Conservation (phyloP, 805 yeast species). For the Komagataella mondaviorum region DNA sequence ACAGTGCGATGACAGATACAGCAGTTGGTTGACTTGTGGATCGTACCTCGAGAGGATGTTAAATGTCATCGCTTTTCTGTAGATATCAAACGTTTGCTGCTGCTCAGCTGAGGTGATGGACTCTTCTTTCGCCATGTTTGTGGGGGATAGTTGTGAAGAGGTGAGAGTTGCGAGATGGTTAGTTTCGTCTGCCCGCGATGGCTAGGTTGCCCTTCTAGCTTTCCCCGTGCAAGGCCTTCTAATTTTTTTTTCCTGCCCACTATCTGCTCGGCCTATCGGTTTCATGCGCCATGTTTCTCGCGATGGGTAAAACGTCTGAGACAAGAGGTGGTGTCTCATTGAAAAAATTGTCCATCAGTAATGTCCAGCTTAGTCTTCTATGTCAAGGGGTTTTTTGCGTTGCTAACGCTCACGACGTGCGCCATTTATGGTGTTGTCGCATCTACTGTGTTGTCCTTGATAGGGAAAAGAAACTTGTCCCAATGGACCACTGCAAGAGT, state of each 20-base stretch:
- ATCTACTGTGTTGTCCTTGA: slow-evolving; percentile 47
- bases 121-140: neutral
- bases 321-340: neutral
- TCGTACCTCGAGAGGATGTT: slow-evolving; percentile 72
- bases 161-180: neutral
- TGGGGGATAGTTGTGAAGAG: neutral
- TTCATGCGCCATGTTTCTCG: neutral
- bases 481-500: slow-evolving; percentile 87
- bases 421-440: slow-evolving; percentile 71
- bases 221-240: neutral
- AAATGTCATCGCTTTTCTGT: slow-evolving; percentile 54
- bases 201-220: neutral
- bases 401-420: slow-evolving; percentile 38
- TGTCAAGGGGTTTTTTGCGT: slow-evolving; percentile 37
- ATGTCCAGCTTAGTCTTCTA: neutral
- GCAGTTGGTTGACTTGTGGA: slow-evolving; percentile 51
- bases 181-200: neutral
- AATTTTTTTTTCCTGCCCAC: neutral
- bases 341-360: neutral
- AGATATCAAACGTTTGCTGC: slow-evolving; percentile 38
- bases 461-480: slow-evolving; percentile 68
- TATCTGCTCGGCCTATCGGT: neutral
- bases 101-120: neutral
- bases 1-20: slow-evolving; percentile 59
- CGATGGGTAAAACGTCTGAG: neutral